Conservation (phyloP, 2,329 filamentous ascomycete genomes). For the Mycogone perniciosa region DNA sequence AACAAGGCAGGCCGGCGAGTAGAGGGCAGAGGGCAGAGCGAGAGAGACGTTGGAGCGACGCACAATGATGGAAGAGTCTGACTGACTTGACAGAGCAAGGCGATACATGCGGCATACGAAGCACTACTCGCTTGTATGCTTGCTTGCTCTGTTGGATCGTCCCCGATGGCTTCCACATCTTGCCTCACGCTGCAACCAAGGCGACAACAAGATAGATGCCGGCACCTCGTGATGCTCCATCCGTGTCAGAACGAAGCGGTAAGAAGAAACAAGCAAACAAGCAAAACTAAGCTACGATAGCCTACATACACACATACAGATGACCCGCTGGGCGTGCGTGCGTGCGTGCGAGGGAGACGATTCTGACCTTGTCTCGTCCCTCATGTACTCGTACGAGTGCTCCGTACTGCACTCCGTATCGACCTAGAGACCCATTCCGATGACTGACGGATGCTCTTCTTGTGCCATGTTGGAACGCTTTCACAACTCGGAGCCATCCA, state of each 20-base stretch:
- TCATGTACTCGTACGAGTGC: no score
- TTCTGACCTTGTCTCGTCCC: no score
- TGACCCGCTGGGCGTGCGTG: not conserved
- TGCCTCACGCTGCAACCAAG: no score
- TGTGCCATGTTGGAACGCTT: not conserved
- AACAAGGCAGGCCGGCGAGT: not conserved
- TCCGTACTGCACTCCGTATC: no score
- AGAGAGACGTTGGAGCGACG: slow-evolving; percentile 3
- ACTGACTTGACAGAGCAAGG: not conserved
- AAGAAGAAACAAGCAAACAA: not conserved
- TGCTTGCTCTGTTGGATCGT: not conserved
- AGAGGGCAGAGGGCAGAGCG: slow-evolving; percentile 5
- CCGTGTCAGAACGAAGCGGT: not conserved
- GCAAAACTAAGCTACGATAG: not conserved
- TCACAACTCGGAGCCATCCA: not conserved
- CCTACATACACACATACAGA: no score
- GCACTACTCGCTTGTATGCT: no score
- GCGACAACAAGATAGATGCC: not conserved
- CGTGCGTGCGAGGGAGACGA: not conserved
- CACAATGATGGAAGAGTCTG: slow-evolving; percentile 13
- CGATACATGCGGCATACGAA: no score
- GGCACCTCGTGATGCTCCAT: not conserved
- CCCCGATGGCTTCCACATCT: not conserved
- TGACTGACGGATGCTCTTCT: not conserved
- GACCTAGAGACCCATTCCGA: no score